Base-by-base conservation (phyloP, 2,329 filamentous ascomycete species). In the Chrysoporthe deuterocubensis region DNA sequence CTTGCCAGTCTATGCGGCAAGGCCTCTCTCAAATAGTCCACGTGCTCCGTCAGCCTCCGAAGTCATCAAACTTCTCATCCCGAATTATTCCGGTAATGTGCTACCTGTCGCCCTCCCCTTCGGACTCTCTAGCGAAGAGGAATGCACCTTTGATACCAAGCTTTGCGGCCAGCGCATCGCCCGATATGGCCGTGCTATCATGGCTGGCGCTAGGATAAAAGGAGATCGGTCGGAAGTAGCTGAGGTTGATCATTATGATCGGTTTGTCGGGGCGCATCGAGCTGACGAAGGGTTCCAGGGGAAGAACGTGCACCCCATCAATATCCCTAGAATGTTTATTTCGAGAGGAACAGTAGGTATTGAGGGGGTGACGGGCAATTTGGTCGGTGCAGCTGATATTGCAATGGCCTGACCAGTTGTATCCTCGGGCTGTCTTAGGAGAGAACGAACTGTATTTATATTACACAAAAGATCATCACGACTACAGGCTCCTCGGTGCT, bases 21-120 rank as follows among this genome's bases (percentile, higher is more conserved):
- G 6, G 54, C 54, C 16, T 57, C 54, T n/a, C 18, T 57, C 32
- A 57, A 8, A 13, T 57, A 57, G 1, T 57, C 54, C 54, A 40
- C 54, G 34, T 57, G 54, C 54, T 57, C 54, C 54, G 34, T 40
- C 6, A 57, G 34, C 34, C 7, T 40, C 34, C 54, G 34, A 40
- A 57, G 16, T 57, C 54, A 16, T 40, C 54, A 40, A 57, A 57
- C 32, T 40, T 57, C 34, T 57, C 54, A 57, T 57, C n/a, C 8
- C 54, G 32, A n/a, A 57, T 57, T 2, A 57, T 57, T 9, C 54
- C 54, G 13, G 54, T 57, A 0, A 57, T 57, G 7, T 57, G 14
- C 54, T 16, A 57, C 18, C 34, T 21, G 16, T 57, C 54, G 34
- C 6, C 34, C 13, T 57, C 54, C 18, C 54, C 54, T 40, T 32